Conservation (phyloP, 176 grass and related monocot genomes). For the Carex myosuroides region DNA sequence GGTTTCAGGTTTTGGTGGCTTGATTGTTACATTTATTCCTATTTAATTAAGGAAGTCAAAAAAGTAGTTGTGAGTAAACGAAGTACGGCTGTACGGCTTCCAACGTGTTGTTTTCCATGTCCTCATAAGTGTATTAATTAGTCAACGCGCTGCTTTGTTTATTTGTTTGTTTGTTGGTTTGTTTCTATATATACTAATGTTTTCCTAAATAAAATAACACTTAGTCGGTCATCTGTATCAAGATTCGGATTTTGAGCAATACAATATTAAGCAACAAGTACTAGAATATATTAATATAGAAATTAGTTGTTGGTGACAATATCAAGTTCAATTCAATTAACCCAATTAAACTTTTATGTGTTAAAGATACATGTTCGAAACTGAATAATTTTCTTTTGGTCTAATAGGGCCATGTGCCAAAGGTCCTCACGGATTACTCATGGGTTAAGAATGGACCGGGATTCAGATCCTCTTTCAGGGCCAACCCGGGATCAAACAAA, state of each 20-base stretch:
- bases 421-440: no score
- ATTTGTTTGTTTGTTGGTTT: background rate
- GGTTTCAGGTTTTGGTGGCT: background rate
- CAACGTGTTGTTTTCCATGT: background rate
- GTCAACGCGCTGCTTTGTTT: background rate
- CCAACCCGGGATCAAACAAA: no score
- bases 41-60: background rate
- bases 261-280: no score
- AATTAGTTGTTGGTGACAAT: no score
- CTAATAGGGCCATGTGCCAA: no score
- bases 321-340: no score
- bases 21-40: background rate
- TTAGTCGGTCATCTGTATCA: background rate
- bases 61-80: background rate
- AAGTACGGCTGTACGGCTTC: slow-evolving; percentile 1
- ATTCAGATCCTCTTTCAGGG: no score
- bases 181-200: background rate
- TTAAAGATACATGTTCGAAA: no score
- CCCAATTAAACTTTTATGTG: no score
- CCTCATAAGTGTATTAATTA: background rate
- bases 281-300: no score
- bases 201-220: background rate
- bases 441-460: no score
- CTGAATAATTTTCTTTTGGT: no score
- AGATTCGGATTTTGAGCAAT: background rate